Conservation (phyloP, 306 rosid species). For the Cajanus cajan region DNA sequence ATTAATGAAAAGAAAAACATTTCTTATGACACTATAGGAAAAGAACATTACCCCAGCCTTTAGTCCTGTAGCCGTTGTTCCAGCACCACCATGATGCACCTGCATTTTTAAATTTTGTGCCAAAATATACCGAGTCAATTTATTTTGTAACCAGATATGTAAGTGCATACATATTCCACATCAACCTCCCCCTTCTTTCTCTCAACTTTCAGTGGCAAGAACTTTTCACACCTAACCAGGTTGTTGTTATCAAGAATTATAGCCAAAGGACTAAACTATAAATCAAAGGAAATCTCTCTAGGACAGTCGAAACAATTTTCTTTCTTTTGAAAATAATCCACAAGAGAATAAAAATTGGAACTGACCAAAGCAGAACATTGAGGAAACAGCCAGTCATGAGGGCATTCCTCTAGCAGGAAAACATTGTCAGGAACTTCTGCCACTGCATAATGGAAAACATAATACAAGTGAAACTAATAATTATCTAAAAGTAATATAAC, state of each 20-base stretch:
- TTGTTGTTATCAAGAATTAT: neutral
- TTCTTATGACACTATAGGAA: neutral
- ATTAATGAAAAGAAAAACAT: neutral
- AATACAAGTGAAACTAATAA: neutral
- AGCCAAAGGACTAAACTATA: neutral
- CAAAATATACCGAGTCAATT: conserved; percentile 13
- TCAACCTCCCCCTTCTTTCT: neutral
- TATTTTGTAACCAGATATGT: neutral
- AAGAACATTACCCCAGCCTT: conserved; percentile 71
- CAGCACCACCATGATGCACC: conserved; percentile 98
- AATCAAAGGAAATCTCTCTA: neutral
- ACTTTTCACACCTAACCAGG: neutral
- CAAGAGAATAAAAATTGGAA: conserved; percentile 8
- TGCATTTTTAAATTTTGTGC: conserved; percentile 33
- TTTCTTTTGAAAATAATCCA: neutral
- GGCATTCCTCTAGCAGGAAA: conserved; percentile 79
- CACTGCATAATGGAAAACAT: conserved; percentile 52
- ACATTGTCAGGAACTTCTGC: conserved; percentile 56
- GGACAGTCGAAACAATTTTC: neutral
- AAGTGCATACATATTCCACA: neutral
- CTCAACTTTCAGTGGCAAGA: neutral
- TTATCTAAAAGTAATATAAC: neutral
- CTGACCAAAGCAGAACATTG: conserved; percentile 92
- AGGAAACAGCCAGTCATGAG: conserved; percentile 94
- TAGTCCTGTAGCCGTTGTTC: conserved; percentile 86